phyloP scores from a whole-genome alignment of 345 rosid species.

The Linum trigynum region DNA sequence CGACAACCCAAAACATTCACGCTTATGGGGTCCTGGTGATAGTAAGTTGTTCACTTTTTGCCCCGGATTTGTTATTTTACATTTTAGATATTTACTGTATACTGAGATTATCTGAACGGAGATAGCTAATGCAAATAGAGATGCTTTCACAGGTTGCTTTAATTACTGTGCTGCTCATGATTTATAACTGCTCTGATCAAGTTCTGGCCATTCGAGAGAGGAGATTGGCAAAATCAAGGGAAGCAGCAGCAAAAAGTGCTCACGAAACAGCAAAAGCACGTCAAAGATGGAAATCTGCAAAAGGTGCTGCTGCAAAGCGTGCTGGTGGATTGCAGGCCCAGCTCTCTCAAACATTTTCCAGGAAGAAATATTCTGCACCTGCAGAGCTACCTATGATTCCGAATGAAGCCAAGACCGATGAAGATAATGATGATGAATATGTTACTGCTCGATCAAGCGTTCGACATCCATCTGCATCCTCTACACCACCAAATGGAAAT shows the following conservation, averaged over 20 bases:
- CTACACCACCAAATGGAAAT: neutral
- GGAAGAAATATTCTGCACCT: constrained; percentile 21
- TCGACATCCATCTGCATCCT: neutral
- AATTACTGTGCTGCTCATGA: constrained; percentile 57
- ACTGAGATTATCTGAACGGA: neutral
- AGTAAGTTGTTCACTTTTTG: constrained; percentile 40
- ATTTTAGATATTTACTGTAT: too few relatives aligned
- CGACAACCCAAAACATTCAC: constrained; percentile 62
- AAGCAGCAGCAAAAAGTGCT: constrained; percentile 69
- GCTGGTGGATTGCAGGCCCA: constrained; percentile 58
- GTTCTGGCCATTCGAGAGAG: constrained; percentile 64
- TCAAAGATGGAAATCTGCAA: constrained; percentile 71
- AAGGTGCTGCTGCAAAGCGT: constrained; percentile 58
- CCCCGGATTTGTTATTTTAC: neutral
- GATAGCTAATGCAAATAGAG: constrained; percentile 3
- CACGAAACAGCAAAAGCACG: constrained; percentile 61
- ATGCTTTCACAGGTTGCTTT: constrained; percentile 56
- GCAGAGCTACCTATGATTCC: constrained; percentile 37
- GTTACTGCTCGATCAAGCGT: neutral
- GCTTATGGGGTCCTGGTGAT: constrained; percentile 70
- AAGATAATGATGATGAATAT: constrained; percentile 14
- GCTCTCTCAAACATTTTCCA: constrained; percentile 55
- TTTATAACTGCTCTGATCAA: constrained; percentile 89
- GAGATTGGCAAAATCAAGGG: constrained; percentile 71
- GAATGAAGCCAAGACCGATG: constrained; percentile 28